These are phyloP conservation scores for Toxicodendron radicans DNA, from an alignment of 345 rosid species.

Conservation along the genomic window DNA sequence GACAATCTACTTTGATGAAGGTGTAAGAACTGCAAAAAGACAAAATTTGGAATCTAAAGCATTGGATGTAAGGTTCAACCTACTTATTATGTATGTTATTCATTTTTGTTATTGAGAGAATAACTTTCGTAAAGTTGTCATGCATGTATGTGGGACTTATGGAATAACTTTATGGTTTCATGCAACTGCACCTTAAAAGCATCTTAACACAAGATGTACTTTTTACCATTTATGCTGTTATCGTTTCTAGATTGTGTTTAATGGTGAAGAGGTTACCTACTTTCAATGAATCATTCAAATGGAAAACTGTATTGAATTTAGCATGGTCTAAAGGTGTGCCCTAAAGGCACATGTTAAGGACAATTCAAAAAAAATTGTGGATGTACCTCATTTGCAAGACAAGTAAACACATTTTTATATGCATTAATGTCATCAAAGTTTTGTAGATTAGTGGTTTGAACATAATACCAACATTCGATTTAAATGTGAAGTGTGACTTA, in stretches of 20 bases:
- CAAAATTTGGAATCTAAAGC: conserved; percentile 56
- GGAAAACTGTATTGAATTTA: background rate
- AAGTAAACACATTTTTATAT: too few species aligned
- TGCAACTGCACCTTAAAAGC: background rate
- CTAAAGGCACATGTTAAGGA: too few species aligned
- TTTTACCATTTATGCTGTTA: background rate
- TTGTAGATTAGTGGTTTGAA: too few species aligned
- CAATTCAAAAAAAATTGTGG: too few species aligned
- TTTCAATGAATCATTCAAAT: background rate
- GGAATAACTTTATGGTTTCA: background rate
- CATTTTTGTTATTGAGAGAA: background rate
- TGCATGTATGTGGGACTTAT: background rate
- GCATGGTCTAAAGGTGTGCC: too few species aligned
- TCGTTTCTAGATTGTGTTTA: background rate
- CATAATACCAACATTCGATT: too few species aligned
- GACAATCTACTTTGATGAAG: conserved; percentile 71
- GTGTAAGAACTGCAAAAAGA: conserved; percentile 62
- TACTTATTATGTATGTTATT: background rate
- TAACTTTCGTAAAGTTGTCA: background rate
- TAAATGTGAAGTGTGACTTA: too few species aligned
- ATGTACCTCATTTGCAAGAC: too few species aligned
- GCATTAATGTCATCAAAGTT: too few species aligned
- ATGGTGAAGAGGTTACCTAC: background rate
- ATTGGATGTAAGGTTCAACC: conserved; percentile 52
- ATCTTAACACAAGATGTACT: background rate